A percentile compares a stretch with the other conserved stretches of the same genome.
Conservation (phyloP, 768 basidiomycete genomes). For the Fomitopsis pulvina region DNA sequence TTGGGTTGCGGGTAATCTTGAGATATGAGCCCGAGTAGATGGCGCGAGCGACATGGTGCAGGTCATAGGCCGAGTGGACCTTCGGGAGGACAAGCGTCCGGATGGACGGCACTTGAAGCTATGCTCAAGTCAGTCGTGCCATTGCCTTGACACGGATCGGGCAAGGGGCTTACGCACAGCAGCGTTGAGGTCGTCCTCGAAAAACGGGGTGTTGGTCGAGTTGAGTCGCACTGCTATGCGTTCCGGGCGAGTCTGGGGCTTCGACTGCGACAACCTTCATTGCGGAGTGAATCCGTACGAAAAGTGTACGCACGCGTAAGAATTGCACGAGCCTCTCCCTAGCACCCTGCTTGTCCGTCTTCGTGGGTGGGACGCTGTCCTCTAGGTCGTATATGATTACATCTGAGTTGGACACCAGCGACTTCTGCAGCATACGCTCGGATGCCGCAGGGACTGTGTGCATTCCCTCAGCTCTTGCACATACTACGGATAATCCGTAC, state of each 20-base stretch:
- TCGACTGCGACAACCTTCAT: neutral
- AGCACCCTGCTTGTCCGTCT: conserved; percentile 52
- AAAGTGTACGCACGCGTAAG: conserved; percentile 36
- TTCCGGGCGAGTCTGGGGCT: conserved; percentile 21
- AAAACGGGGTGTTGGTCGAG: conserved; percentile 57
- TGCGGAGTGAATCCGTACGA: neutral
- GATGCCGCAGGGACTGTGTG: conserved; percentile 69
- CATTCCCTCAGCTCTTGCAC: neutral
- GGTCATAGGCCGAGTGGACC: conserved; percentile 61
- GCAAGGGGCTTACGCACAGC: conserved; percentile 36
- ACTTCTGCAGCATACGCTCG: conserved; percentile 77
- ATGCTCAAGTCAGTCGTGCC: neutral
- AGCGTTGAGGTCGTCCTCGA: conserved; percentile 53
- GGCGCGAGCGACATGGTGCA: conserved; percentile 51
- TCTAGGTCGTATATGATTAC: conserved; percentile 85
- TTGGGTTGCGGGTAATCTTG: conserved; percentile 12
- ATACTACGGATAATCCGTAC: neutral
- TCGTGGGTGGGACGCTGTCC: conserved; percentile 68
- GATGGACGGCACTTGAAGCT: conserved; percentile 44
- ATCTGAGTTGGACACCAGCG: conserved; percentile 56
- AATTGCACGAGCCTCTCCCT: conserved; percentile 49
- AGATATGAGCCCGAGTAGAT: conserved; percentile 29
- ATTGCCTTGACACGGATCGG: neutral
- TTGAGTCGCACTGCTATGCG: conserved; percentile 72
- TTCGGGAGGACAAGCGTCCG: conserved; percentile 80